Evolutionary conservation across 192 early-diverging fungal genomes (phyloP).

Genomic region (Coemansia sp.): DNA sequence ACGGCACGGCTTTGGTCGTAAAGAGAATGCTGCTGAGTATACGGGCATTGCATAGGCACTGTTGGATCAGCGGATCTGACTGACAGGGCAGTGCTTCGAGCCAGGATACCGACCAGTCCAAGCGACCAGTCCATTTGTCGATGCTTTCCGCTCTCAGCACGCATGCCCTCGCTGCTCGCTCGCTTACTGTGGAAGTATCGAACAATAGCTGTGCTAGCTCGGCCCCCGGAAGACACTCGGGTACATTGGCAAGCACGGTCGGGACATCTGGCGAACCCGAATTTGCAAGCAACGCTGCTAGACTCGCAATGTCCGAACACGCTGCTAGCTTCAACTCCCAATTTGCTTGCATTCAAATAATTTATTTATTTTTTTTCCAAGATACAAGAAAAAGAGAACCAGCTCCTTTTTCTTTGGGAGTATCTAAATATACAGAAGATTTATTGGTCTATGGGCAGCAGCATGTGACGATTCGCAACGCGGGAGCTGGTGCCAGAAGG

Average conservation of each 20-base stretch:
- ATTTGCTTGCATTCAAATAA: not conserved
- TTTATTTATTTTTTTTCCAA: not conserved
- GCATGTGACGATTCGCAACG: not conserved
- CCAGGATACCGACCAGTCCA: conserved; percentile 29
- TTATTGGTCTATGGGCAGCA: not conserved
- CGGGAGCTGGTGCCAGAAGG: too few relatives aligned
- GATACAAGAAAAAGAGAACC: not conserved
- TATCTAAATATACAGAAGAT: conserved; percentile 3
- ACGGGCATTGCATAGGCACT: not conserved
- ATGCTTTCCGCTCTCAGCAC: conserved; percentile 24
- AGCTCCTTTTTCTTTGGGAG: not conserved
- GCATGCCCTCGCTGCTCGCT: conserved; percentile 5
- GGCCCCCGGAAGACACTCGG: conserved; percentile 19
- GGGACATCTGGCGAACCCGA: conserved; percentile 5
- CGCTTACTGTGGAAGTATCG: not conserved
- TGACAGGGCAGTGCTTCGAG: conserved; percentile 12
- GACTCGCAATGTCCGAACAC: conserved; percentile 3
- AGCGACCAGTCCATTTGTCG: conserved; percentile 28
- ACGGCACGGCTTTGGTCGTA: not conserved
- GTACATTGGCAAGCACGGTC: conserved; percentile 19
- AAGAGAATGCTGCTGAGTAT: not conserved
- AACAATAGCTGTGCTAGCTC: conserved; percentile 16
- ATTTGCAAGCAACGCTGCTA: conserved; percentile 3
- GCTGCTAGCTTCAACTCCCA: conserved; percentile 17
- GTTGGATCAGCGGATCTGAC: not conserved